phyloP scores from a whole-genome alignment of 2,329 filamentous ascomycete species.

The Hypoxylon sp. region DNA sequence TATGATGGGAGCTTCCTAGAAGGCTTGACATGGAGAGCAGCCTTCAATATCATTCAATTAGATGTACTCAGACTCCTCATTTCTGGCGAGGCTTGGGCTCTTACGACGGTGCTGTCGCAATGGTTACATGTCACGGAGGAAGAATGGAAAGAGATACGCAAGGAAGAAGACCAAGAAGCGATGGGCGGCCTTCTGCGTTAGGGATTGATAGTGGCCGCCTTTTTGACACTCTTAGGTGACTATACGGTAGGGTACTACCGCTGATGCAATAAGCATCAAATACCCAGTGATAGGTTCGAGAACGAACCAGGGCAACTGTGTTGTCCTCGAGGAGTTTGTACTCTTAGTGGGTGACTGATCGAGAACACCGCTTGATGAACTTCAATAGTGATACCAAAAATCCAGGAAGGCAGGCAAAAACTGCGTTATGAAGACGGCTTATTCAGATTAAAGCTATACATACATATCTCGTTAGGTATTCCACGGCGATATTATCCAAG shows the following conservation, averaged over 20 bases:
- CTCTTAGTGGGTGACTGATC: constrained; percentile 9
- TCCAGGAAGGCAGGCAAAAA: constrained; percentile 9
- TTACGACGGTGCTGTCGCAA: constrained; percentile 58
- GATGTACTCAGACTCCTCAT: constrained; percentile 64
- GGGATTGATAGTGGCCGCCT: neutral
- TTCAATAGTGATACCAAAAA: constrained; percentile 27
- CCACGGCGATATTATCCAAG: constrained; percentile 39
- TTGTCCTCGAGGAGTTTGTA: constrained; percentile 21
- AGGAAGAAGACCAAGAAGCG: constrained; percentile 40
- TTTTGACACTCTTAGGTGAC: neutral
- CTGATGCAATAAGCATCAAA: neutral
- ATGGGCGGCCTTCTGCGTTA: constrained; percentile 13
- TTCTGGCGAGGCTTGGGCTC: constrained; percentile 63
- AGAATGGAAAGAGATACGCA: constrained; percentile 60
- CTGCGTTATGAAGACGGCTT: constrained; percentile 6
- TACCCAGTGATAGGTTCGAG: constrained; percentile 8
- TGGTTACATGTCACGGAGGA: constrained; percentile 61
- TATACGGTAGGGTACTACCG: neutral
- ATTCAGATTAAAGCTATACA: neutral
- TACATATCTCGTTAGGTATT: constrained; percentile 15
- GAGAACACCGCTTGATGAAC: constrained; percentile 8
- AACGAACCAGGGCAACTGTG: constrained; percentile 16
- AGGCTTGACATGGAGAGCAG: constrained; percentile 58
- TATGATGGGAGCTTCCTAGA: constrained; percentile 57
- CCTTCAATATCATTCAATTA: constrained; percentile 63